Evolutionary conservation across 352 stramenopile species (phyloP).

Genomic region (Globisporangium iwayamae): DNA sequence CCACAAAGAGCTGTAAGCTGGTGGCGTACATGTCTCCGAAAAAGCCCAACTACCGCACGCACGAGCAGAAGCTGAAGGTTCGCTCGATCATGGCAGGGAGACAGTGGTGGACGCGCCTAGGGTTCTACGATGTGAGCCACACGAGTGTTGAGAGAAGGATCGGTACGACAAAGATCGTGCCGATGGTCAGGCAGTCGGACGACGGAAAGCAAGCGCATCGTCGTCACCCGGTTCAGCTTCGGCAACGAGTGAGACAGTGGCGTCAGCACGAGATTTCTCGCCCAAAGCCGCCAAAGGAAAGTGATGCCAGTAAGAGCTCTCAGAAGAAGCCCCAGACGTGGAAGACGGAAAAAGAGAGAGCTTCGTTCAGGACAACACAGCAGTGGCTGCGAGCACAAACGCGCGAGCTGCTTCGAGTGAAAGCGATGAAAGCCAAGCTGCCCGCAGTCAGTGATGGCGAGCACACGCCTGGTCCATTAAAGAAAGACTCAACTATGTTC

Average conservation of each 20-base stretch:
- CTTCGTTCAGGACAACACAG: slow-evolving; percentile 7
- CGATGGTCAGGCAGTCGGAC: slow-evolving; percentile 17
- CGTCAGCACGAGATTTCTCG: not conserved
- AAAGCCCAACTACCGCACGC: slow-evolving; percentile 24
- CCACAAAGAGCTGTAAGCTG: not conserved
- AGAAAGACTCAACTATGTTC: not conserved
- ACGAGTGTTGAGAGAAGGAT: slow-evolving; percentile 25
- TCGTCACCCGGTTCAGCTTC: not conserved
- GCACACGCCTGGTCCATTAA: not conserved
- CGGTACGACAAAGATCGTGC: slow-evolving; percentile 19
- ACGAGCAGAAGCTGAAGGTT: slow-evolving; percentile 27
- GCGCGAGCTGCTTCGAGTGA: slow-evolving; percentile 5
- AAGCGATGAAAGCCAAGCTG: not conserved
- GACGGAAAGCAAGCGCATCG: not conserved
- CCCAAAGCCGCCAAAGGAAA: not conserved
- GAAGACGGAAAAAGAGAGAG: not conserved
- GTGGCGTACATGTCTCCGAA: slow-evolving; percentile 10
- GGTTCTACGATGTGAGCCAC: slow-evolving; percentile 23
- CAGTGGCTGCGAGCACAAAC: slow-evolving; percentile 19
- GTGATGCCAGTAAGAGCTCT: not conserved
- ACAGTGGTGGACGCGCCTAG: slow-evolving; percentile 17
- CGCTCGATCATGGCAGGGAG: slow-evolving; percentile 16
- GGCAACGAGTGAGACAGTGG: slow-evolving; percentile 5
- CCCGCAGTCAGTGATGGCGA: not conserved
- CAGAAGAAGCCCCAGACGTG: not conserved